Evolutionary conservation across 257 asterid genomes (phyloP).

Genomic region (Solanum dulcamara): DNA sequence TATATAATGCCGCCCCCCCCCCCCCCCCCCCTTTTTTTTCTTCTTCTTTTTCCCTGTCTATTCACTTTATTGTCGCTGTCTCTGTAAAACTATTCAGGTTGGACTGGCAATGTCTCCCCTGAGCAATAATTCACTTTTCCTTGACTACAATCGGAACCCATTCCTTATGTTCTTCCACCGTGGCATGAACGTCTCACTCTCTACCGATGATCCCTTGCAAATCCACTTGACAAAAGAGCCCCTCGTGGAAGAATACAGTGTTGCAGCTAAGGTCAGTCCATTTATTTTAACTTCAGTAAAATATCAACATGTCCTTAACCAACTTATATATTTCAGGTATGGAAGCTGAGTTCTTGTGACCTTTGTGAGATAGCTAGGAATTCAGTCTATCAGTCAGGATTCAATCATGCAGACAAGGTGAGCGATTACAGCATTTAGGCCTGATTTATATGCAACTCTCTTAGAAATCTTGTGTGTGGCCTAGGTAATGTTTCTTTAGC

Average conservation of each 20-base stretch:
- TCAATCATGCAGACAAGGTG: slow-evolving; percentile 78
- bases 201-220: slow-evolving; percentile 86
- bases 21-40: not conserved
- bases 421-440: not conserved
- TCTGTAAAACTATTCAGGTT: slow-evolving; percentile 39
- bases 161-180: slow-evolving; percentile 90
- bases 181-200: slow-evolving; percentile 78
- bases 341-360: slow-evolving; percentile 97
- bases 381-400: slow-evolving; percentile 95
- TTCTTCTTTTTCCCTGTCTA: not conserved
- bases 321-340: slow-evolving; percentile 40
- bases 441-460: not conserved
- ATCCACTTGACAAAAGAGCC: slow-evolving; percentile 91
- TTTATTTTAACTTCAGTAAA: not conserved
- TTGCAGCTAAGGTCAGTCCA: slow-evolving; percentile 72
- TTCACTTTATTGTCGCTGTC: not conserved
- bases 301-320: not conserved
- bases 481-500: not conserved
- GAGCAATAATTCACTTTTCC: slow-evolving; percentile 90
- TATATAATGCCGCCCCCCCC: not conserved
- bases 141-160: slow-evolving; percentile 86
- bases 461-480: not conserved
- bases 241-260: slow-evolving; percentile 94
- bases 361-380: slow-evolving; percentile 92
- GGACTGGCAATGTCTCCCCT: slow-evolving; percentile 96